Base-by-base conservation (phyloP, 768 basidiomycete species). In the Boletellus ananiceps region DNA sequence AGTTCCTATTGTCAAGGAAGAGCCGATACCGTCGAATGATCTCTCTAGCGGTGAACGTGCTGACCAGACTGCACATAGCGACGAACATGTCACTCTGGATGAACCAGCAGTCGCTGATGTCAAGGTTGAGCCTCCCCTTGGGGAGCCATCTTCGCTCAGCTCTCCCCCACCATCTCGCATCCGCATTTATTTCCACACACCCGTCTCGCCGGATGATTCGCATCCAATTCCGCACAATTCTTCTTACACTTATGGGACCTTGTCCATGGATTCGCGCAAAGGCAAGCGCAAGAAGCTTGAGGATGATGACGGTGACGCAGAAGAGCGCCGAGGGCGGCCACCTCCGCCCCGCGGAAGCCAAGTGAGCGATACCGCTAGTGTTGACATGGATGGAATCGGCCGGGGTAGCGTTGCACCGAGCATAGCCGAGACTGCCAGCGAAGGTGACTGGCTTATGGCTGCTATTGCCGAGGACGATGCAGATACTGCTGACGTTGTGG, bases 101-200 rank as follows among this genome's bases (percentile, higher is more conserved):
- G 52, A 53, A 48, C 63, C 62, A 40, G 56, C 66, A 37, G 60
- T 65, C 43, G 58, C 56, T 44, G 62, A 69, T 58, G 66, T 63
- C 56, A 68, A 67, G 44, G 53, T 46, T 43, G 69, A 67, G 57
- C 51, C 60, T 36, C 37, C 60, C 47, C 44, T 41, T 37, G 64
- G 55, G 42, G 60, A 66, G 51, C 60, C 67, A 54, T 59, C 62
- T 33, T 57, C 60, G 9, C 68, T 69, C 52, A 58, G 59, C 51
- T 71, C 70, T 65, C 79, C 61, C 67, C 84, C 69, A 70, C 85
- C 87, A 32, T 89, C 89, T 38, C 84, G 90, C 55, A 83, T 93
- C 60, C 86, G 89, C 60, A 88, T 93, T 49, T 93, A 93, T 74
- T 93, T 93, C 75, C 89, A 92, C 72, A 91, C 89, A 21, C 90